Percentiles rank a stretch among this genome's conserved stretches.
Conservation (phyloP, 805 yeast genomes). For the Barnettozyma siamensis region DNA sequence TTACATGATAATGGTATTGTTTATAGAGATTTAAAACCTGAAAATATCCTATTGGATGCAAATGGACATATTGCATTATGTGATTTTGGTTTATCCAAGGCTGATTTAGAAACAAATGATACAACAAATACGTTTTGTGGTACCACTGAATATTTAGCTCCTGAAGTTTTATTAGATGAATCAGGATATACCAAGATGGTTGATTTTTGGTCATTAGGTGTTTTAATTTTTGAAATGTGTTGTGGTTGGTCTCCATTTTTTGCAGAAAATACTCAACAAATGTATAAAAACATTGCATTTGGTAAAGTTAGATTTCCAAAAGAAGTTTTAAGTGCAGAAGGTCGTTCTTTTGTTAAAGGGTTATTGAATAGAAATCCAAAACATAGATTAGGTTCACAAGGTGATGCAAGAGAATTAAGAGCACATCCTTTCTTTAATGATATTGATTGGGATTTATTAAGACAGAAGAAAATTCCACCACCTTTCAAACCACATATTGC, state of each 20-base stretch:
- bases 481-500: slow-evolving; percentile 93
- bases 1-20: slow-evolving; percentile 94
- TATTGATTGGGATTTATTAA: slow-evolving; percentile 81
- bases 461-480: slow-evolving; percentile 82
- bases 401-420: slow-evolving; percentile 88
- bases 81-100: slow-evolving; percentile 94
- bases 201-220: slow-evolving; percentile 98
- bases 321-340: slow-evolving; percentile 89
- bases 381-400: slow-evolving; percentile 86
- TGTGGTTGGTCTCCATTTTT: slow-evolving; percentile 99
- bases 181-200: slow-evolving; percentile 98
- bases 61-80: neutral
- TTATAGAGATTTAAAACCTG: slow-evolving; percentile 32
- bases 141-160: slow-evolving; percentile 96
- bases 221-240: slow-evolving; percentile 95
- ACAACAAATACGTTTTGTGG: slow-evolving; percentile 98
- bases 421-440: slow-evolving; percentile 91
- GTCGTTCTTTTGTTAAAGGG: slow-evolving; percentile 93
- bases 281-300: slow-evolving; percentile 98
- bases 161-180: slow-evolving; percentile 92
- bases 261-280: slow-evolving; percentile 96
- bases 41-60: neutral
- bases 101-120: slow-evolving; percentile 73
- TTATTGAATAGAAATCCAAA: slow-evolving; percentile 91
- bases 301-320: slow-evolving; percentile 97